Conservation (phyloP, 2,329 filamentous ascomycete genomes). For the Ilyonectria mors-panacis region DNA sequence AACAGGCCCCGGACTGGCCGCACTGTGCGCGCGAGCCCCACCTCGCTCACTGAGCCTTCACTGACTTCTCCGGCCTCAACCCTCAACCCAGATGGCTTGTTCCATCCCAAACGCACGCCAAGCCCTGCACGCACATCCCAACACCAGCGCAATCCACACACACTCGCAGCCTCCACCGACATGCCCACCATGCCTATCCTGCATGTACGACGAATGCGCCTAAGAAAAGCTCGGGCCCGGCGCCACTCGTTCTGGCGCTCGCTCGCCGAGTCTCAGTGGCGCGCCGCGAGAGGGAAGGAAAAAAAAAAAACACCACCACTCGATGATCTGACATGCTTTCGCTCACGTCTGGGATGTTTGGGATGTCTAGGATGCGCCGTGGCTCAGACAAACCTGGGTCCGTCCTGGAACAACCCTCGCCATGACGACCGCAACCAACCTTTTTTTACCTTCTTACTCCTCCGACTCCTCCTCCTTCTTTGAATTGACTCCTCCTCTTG, state of each 20-base stretch:
- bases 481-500: background rate
- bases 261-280: background rate
- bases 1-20: background rate
- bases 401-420: background rate
- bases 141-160: background rate
- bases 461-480: background rate
- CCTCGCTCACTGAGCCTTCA: background rate
- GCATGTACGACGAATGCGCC: constrained; percentile 12
- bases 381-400: background rate
- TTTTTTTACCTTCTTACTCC: constrained; percentile 4
- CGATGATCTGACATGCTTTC: constrained; percentile 42
- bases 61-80: background rate
- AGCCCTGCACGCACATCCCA: background rate
- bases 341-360: constrained; percentile 24
- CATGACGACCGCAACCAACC: constrained; percentile 1
- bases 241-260: background rate
- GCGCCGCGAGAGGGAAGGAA: constrained; percentile 4
- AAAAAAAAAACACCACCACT: constrained; percentile 19
- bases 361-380: background rate
- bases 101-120: background rate
- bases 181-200: background rate
- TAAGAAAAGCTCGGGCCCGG: constrained; percentile 3
- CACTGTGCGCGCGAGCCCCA: background rate
- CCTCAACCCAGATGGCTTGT: background rate
- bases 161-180: background rate